A percentile compares a stretch with the other conserved stretches of the same genome.
Evolutionary conservation across 2,329 filamentous ascomycete genomes (phyloP).

Genomic region (Trichoderma sp.): DNA sequence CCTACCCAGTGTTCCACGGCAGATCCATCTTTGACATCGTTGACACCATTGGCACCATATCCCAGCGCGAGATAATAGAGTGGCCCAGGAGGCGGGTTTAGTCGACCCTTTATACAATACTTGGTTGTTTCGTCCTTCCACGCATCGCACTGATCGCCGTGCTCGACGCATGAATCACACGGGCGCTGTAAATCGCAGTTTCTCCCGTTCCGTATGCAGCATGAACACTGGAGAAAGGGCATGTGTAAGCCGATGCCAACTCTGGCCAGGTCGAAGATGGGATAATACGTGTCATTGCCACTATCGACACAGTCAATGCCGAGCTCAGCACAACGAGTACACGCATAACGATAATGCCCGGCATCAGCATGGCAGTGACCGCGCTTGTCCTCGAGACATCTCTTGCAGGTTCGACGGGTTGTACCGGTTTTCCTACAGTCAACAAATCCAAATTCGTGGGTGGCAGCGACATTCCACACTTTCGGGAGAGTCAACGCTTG

Average conservation of each 20-base stretch:
- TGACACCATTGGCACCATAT: slow-evolving; percentile 31
- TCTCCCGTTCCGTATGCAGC: slow-evolving; percentile 25
- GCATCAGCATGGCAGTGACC: slow-evolving; percentile 26
- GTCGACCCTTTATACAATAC: slow-evolving; percentile 24
- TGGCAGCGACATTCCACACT: slow-evolving; percentile 20
- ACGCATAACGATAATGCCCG: slow-evolving; percentile 22
- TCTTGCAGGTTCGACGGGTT: slow-evolving; percentile 23
- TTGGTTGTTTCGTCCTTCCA: slow-evolving; percentile 9
- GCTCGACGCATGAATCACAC: slow-evolving; percentile 35
- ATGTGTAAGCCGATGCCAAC: slow-evolving; percentile 34
- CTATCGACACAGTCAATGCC: slow-evolving; percentile 32
- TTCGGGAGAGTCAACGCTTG: slow-evolving; percentile 15
- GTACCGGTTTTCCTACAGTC: slow-evolving; percentile 22
- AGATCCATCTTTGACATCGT: slow-evolving; percentile 28
- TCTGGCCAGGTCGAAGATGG: slow-evolving; percentile 31
- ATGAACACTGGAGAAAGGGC: slow-evolving; percentile 29
- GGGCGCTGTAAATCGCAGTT: slow-evolving; percentile 40
- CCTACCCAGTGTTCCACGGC: slow-evolving; percentile 30
- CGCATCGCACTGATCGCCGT: slow-evolving; percentile 22
- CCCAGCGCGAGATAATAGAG: slow-evolving; percentile 38
- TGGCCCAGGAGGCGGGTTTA: slow-evolving; percentile 25
- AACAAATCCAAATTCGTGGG: slow-evolving; percentile 20
- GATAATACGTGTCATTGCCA: slow-evolving; percentile 17
- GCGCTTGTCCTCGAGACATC: slow-evolving; percentile 19
- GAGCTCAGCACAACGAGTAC: slow-evolving; percentile 31